phyloP scores from a whole-genome alignment of 2,329 filamentous ascomycete genomes.

The Balansia obtecta region DNA sequence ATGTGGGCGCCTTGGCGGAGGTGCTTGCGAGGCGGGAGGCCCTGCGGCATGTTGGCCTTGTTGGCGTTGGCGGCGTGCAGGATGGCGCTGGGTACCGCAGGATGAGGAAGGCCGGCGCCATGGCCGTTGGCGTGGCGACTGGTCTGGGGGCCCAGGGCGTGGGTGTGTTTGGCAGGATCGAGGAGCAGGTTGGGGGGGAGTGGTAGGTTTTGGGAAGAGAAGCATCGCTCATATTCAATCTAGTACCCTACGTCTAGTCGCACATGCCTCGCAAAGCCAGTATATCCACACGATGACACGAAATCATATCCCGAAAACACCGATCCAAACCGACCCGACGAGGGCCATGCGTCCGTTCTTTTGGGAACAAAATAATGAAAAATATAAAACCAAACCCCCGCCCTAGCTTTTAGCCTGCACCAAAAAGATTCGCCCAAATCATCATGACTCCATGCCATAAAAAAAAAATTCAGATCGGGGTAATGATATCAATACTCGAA shows the following conservation, averaged over 20 bases:
- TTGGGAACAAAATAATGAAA: no score
- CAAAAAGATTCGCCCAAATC: no score
- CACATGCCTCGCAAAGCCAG: background rate
- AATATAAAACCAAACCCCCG: no score
- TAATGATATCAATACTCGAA: background rate
- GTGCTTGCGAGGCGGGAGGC: constrained; percentile 39
- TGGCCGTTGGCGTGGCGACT: constrained; percentile 56
- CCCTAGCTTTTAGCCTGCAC: no score
- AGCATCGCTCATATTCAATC: background rate
- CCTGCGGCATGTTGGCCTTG: constrained; percentile 45
- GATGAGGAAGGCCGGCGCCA: constrained; percentile 56
- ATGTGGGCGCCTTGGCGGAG: constrained; percentile 53
- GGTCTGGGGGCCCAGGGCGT: constrained; percentile 53
- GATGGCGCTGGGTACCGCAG: constrained; percentile 49
- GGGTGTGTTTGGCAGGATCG: constrained; percentile 48
- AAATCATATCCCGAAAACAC: background rate
- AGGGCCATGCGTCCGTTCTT: no score
- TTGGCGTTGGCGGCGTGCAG: constrained; percentile 62
- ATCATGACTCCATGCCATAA: no score
- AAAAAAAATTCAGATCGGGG: no score
- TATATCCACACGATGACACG: background rate
- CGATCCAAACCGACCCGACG: no score
- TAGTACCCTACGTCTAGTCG: background rate
- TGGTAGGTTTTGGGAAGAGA: no score
- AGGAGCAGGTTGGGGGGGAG: constrained; percentile 6